Evolutionary conservation across 495 filamentous ascomycete species (phyloP).

Genomic region (Trichoderma gamsii): DNA sequence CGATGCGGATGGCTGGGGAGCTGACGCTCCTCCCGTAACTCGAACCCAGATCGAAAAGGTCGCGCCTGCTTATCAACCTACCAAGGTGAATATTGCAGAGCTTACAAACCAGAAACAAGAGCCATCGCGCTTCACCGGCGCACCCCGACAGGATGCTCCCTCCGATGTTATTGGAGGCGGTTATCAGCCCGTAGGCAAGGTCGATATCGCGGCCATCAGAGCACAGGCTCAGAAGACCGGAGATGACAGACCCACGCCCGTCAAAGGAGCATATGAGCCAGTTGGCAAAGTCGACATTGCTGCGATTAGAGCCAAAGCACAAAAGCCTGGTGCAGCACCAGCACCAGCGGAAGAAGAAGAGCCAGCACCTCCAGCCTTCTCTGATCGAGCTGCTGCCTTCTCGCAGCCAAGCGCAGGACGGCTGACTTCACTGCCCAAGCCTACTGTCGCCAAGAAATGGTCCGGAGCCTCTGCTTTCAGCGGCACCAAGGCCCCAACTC

Average conservation of each 20-base stretch:
- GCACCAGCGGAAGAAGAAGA: constrained; percentile 37
- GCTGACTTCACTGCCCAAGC: constrained; percentile 83
- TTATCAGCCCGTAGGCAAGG: constrained; percentile 95
- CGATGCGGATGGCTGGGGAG: constrained; percentile 82
- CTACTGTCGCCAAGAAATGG: constrained; percentile 87
- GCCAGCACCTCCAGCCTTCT: constrained; percentile 49
- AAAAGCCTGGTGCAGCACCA: constrained; percentile 48
- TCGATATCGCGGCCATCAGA: constrained; percentile 87
- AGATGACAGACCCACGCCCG: constrained; percentile 71
- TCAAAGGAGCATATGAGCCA: constrained; percentile 90
- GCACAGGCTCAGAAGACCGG: constrained; percentile 63
- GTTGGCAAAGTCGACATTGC: constrained; percentile 93
- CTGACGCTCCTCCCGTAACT: constrained; percentile 85
- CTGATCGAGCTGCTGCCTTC: constrained; percentile 64
- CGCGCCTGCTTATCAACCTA: constrained; percentile 83
- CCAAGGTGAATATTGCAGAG: constrained; percentile 81
- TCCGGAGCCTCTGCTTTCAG: constrained; percentile 63
- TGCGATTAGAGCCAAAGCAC: constrained; percentile 76
- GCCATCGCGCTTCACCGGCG: constrained; percentile 47
- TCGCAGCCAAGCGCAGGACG: constrained; percentile 53
- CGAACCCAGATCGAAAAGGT: constrained; percentile 90
- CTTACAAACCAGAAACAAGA: constrained; percentile 63
- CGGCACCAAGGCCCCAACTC: constrained; percentile 83
- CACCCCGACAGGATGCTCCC: constrained; percentile 32
- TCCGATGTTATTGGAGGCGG: constrained; percentile 72